phyloP scores from a whole-genome alignment of 352 stramenopile species.

The Saprolegnia parasitica region DNA sequence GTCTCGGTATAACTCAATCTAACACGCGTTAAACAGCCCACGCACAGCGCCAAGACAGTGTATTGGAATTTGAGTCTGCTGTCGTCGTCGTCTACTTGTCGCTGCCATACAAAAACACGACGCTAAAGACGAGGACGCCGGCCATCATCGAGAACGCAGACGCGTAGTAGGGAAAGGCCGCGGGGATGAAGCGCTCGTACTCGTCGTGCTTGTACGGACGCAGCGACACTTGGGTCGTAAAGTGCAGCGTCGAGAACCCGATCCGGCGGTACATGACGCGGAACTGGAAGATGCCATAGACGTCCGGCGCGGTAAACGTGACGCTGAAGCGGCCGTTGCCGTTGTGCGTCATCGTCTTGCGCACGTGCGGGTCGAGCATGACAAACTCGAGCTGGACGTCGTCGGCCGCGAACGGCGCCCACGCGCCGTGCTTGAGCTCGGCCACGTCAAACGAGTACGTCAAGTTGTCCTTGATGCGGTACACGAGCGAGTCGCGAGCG shows the following conservation, averaged over 20 bases:
- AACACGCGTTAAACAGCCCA: too few relatives aligned
- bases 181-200: conserved; percentile 92
- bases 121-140: conserved; percentile 86
- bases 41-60: neutral
- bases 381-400: conserved; percentile 93
- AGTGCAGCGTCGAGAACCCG: conserved; percentile 82
- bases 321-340: conserved; percentile 68
- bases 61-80: neutral
- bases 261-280: conserved; percentile 87
- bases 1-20: too few relatives aligned
- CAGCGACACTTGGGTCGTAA: conserved; percentile 87
- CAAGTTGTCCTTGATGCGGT: conserved; percentile 92
- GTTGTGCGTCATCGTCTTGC: conserved; percentile 79
- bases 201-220: conserved; percentile 94
- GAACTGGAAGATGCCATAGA: conserved; percentile 94
- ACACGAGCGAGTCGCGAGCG: conserved; percentile 87
- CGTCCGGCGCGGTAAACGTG: conserved; percentile 86
- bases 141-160: conserved; percentile 89
- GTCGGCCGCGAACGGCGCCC: conserved; percentile 66
- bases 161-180: conserved; percentile 91
- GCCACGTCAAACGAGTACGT: conserved; percentile 89
- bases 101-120: conserved; percentile 86
- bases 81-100: conserved; percentile 38
- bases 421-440: conserved; percentile 75
- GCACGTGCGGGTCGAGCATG: conserved; percentile 91